Evolutionary conservation across 2,329 filamentous ascomycete species (phyloP), one percentile per base, ranked within the genome.

Genomic region (Myriosclerotinia duriaeana): DNA sequence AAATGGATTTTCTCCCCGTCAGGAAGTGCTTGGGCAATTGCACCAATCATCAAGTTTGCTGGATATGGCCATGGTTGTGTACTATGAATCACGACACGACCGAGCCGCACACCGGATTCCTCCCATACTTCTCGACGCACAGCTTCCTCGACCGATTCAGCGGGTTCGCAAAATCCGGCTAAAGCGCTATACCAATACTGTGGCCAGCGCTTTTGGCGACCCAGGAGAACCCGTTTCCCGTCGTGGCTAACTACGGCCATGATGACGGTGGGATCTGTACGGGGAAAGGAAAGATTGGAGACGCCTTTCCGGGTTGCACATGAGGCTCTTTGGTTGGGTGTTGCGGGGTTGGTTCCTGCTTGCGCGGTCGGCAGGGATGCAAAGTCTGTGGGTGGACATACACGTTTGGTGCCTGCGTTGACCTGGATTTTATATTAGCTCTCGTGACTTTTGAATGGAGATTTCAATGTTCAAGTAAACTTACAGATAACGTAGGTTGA

Each of bases 41-140:
- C 93, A 4, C 84, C 92, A 72, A 96, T 91, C 90, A 96, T 95
- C 72, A 96, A 77, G 73, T 89, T 94, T 0, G 90, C 87, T 0
- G 92, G 92, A 76, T 92, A 95, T 3, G 92, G 92, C 92, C 92
- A 96, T 1, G 92, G 91, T 79, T 96, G 92, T 22, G 90, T 91
- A 54, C 88, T 91, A 77, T 96, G 91, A 64, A 96, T 86, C 26
- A 93, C 85, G 5, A 96, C 92, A 1, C 91, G 83, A 36, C 90
- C 91, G 14, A 94, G 85, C 8, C 80, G 81, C 42, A 95, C 91
- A 20, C 92, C 92, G 50, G 88, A 87, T 78, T 96, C 92, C 77
- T 96, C 92, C 89, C 91, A 93, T 3, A 93, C 90, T 79, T 96
- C 92, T 65, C 92, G 84, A 1, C 91, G 84, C 6, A 94, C 91